Base-by-base conservation (phyloP, 441 rosid species). In the Mallotus repandus region DNA sequence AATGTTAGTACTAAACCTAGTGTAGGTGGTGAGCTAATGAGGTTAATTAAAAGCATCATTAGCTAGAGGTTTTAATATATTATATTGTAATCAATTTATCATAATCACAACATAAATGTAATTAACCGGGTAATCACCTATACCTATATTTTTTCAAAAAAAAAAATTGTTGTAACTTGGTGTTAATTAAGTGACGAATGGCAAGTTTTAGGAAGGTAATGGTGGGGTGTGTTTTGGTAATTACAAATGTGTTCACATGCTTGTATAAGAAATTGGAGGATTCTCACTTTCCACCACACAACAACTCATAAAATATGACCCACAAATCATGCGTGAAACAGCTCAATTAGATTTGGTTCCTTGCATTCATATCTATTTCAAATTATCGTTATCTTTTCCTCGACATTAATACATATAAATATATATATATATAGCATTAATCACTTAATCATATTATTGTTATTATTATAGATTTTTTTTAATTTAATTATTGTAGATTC, bases 301-400 rank as follows among this genome's bases (percentile, higher is more conserved):
- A 80, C 86, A 86, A 75, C 88, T 80, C 83, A 81, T 73, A 76
- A 74, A 77, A 79, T 80, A 78, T 81, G 90, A 77, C 88, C 89
- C 92, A 88, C 89, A 83, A 78, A 87, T 86, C 89, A 85, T 84
- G 89, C 83, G 80, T 82, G 73, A 61, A 87, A 87, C 91, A 89
- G 90, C 89, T 86, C 84, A 75, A 85, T 80, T 80, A 71, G 84
- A 83, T 83, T 84, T 85, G 79, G 77, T 78, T 78, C 85, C 74
- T 63, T 64, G 14, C 29, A 25, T 63, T 35, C 2, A 73, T 55
- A 69, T 79, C 75, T 65, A 29, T 53, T 79, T 54, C 78, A 25
- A 63, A 66, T 69, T 74, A 61, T 76, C 74, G 19, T 35, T 14
- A 63, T 73, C 75, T 64, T 53, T 25, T 3, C 9, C 21, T 35